Base-by-base conservation (phyloP, 768 basidiomycete species). In the Psilocybe tampanensis region DNA sequence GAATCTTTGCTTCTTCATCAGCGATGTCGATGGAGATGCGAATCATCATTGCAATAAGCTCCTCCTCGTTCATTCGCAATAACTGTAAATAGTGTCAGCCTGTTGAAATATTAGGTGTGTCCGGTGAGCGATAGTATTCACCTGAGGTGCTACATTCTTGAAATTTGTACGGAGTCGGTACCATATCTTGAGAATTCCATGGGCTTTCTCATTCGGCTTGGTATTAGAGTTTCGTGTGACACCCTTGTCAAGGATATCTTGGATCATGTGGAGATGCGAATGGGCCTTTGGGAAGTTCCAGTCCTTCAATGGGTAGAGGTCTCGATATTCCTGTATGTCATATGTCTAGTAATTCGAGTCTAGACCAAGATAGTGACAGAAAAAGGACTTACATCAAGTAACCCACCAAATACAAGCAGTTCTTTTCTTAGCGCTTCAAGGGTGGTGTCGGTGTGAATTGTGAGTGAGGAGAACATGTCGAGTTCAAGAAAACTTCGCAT, bases 261-360 rank as follows among this genome's bases (percentile, higher is more conserved):
- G 52, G 24, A 74, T 65, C 0, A 71, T 47, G 50, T 79, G 75
- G 2, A 59, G 51, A 36, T 73, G 70, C 1, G 63, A 55, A 33
- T 79, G 76, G 0, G 56, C 50, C 55, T 78, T 78, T 0, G 70
- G 72, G 42, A 75, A 76, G 26, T 73, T 55, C 70, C 72, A 74
- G 22, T 66, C 49, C 63, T 71, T 69, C 1, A 5, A n/a, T 5
- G 6, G 7, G 36, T 39, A 13, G n/a, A 39, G 12, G 13, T 5
- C n/a, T n/a, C 3, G 4, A 13, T 39, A 39, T 39, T 39, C n/a
- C 36, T 39, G 15, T 5, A 39, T 3, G 12, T 39, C 36, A n/a
- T 7, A 34, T 15, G 33, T 7, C 7, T 34, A 8, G 7, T 15
- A 34, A 34, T 34, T 7, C 33, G 7, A 8, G 33, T 34, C 15